Evolutionary conservation across 164 flowering plant genomes (phyloP), one percentile per base, ranked within the genome.

Genomic region (Amborella trichopoda): DNA sequence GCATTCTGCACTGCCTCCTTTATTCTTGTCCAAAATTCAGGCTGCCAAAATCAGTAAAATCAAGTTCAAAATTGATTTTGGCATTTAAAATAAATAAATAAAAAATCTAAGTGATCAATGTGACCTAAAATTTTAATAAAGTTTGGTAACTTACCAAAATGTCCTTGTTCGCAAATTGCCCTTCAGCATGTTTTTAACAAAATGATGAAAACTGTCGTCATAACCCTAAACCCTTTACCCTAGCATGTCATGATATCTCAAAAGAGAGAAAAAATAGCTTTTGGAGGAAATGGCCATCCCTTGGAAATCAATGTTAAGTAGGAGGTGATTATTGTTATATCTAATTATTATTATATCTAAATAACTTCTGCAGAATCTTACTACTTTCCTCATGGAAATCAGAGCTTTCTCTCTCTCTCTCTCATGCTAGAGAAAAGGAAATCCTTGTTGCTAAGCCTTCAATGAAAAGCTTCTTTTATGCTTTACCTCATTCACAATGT

Each of bases 401-500:
- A 32, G 2, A 32, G n/a, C 13, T 11, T 11, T n/a, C n/a, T 1
- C 36, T n/a, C n/a, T 32, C 36, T n/a, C n/a, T n/a, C n/a, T n/a
- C n/a, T n/a, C n/a, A n/a, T n/a, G n/a, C n/a, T n/a, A n/a, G n/a
- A n/a, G n/a, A n/a, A n/a, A n/a, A n/a, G n/a, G n/a, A n/a, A n/a
- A n/a, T n/a, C n/a, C n/a, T n/a, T n/a, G n/a, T n/a, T n/a, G 36
- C 11, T n/a, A n/a, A 32, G 36, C 11, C 21, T 3, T 17, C 16
- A 2, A 14, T 12, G 17, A 27, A 10, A 1, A n/a, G n/a, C n/a
- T 32, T 32, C 36, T 32, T 11, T 16, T 17, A 28, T 17, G 21
- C 9, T 12, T 40, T 69, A 84, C 95, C 93, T 86, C 96, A 2
- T 74, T 74, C 39, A 87, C 44, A 43, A 88, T 88, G 54, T 78